Base-by-base conservation (phyloP, 768 basidiomycete genomes). In the Panellus pusillus region DNA sequence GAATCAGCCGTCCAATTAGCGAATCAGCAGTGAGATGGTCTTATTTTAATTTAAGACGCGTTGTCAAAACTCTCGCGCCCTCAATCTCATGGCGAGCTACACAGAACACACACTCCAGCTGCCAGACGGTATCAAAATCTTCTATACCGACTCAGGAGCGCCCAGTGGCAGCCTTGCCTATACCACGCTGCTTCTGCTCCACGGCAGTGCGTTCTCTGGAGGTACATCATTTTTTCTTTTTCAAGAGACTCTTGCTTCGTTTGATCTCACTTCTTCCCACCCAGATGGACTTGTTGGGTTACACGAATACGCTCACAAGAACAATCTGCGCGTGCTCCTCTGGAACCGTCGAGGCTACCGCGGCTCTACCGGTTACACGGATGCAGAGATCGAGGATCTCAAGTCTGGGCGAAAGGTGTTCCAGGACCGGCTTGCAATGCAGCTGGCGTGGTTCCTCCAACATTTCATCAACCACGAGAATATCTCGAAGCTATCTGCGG, bases 311-410 rank as follows among this genome's bases (percentile, higher is more conserved):
- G 57, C 61, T 0, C 55, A 55, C 20, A 17, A 45, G 3, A 35
- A 55, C 14, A 64, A 65, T 37, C 41, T 67, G 12, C 60, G 66
- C 5, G 38, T 63, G 11, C 52, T 67, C 5, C 12, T 60, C 42
- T 44, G 59, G 13, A 66, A 66, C 47, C 59, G 66, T 2, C 46
- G 66, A 42, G 62, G 62, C 31, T 67, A 67, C 44, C 38, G 53
- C 12, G 64, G 63, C 6, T 61, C 64, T 4, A 61, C 66, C 3
- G 44, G 50, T 32, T 66, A 64, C 48, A 55, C 58, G 17, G 50
- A 62, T 39, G 41, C 36, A 9, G 66, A 66, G 20, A 29, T 65
- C 6, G 57, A 55, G 3, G 61, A 62, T 6, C 47, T 67, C 9
- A 29, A 35, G 6, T 29, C 44, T 9, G 65, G 62, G 9, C 36